phyloP scores from a whole-genome alignment of 768 basidiomycete genomes.

The Boletus coccyginus region DNA sequence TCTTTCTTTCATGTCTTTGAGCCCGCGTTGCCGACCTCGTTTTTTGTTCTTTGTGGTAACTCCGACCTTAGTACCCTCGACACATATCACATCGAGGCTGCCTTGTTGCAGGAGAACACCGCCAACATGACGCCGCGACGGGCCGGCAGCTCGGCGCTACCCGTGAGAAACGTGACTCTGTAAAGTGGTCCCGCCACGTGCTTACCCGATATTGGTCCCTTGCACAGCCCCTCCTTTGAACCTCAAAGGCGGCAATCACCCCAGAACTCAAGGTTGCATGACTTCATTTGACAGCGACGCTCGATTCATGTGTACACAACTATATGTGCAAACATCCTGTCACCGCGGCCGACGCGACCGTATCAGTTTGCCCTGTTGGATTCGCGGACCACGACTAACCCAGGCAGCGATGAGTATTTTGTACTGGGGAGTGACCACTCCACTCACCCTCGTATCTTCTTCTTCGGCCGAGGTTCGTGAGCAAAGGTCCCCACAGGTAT shows the following conservation, averaged over 20 bases:
- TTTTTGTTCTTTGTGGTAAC: constrained; percentile 40
- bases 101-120: constrained; percentile 31
- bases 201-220: constrained; percentile 12
- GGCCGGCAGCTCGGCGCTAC: constrained; percentile 18
- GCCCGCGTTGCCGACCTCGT: constrained; percentile 39
- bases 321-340: constrained; percentile 7
- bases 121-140: constrained; percentile 11
- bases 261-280: constrained; percentile 4
- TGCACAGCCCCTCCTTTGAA: constrained; percentile 18
- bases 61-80: constrained; percentile 36
- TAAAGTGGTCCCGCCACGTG: constrained; percentile 24
- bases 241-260: constrained; percentile 7
- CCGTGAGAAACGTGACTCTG: constrained; percentile 32
- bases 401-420: neutral
- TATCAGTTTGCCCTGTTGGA: constrained; percentile 73
- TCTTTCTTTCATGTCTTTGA: constrained; percentile 39
- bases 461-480: constrained; percentile 64
- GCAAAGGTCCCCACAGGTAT: constrained; percentile 57
- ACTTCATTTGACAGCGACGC: constrained; percentile 6
- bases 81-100: constrained; percentile 35
- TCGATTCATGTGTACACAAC: constrained; percentile 16
- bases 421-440: neutral
- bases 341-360: constrained; percentile 53
- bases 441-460: constrained; percentile 76
- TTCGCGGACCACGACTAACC: constrained; percentile 66